Base-by-base conservation (phyloP, 179 eudicot genomes). In the Heliamphora pulchella region DNA sequence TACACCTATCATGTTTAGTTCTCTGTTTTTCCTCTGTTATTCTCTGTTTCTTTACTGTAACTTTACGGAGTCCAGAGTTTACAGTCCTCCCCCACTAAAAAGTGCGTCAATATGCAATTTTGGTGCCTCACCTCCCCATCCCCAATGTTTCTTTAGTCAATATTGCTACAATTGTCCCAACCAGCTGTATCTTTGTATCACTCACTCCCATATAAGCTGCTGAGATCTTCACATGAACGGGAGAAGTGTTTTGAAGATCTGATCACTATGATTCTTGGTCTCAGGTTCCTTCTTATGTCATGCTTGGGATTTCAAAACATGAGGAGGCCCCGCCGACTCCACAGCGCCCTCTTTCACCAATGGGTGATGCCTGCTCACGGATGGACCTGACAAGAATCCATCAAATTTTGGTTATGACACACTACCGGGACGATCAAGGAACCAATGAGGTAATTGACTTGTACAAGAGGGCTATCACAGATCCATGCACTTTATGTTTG, bases 361-460 rank as follows among this genome's bases (percentile, higher is more conserved):
- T 91, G 90, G 92, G 92, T 1, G 94, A 91, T 74, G 92, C 94
- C 14, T 91, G 94, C 82, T 89, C 92, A 9, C 81, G 92, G 65
- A 84, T 84, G 85, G 94, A 91, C 67, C 90, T 91, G 73, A 91
- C 94, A 13, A 92, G 92, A 31, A 89, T 91, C 74, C 92, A 91
- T 84, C 90, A 87, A 76, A 79, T 88, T 66, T 75, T 91, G 84
- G 88, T 91, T 15, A 87, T 74, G 83, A 73, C 83, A 2, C 94
- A 91, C 73, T 91, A 91, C 80, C 78, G 87, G 59, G 94, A 91
- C 17, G 94, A 91, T 70, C 92, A 89, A 75, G 94, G 94, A 80
- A 89, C 89, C 55, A 91, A 89, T 67, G 94, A 91, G 92, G 94
- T 91, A 79, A 68, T 63, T 20, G 61, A 62, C 48, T 80, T 47